Percentiles rank a stretch among this genome's conserved stretches.
Conservation (phyloP, 768 basidiomycete species). For the Coprinellus aureogranulatus region DNA sequence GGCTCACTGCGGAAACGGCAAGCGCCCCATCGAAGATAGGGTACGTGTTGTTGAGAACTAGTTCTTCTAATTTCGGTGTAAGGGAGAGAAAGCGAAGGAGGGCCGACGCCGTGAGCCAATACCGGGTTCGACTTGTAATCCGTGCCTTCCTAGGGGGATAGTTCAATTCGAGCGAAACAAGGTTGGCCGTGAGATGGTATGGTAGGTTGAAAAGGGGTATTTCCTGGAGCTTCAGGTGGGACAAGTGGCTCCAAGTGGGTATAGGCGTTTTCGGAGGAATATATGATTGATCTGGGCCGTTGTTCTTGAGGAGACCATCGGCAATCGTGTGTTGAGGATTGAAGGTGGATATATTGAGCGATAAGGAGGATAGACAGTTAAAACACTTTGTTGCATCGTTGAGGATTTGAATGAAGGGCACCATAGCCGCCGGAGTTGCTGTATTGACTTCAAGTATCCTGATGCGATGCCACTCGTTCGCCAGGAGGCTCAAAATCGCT, state of each 20-base stretch:
- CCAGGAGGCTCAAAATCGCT: constrained; percentile 23
- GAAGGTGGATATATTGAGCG: constrained; percentile 17
- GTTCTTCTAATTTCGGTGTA: constrained; percentile 40
- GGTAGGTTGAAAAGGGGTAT: constrained; percentile 40
- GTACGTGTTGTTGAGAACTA: constrained; percentile 41
- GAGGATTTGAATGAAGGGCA: constrained; percentile 17
- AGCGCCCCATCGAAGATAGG: constrained; percentile 35
- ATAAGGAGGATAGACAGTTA: constrained; percentile 17
- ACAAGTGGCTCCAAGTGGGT: constrained; percentile 19
- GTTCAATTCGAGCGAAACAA: constrained; percentile 41
- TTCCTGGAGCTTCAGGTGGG: constrained; percentile 39
- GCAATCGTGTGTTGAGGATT: constrained; percentile 17
- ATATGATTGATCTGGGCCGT: neutral
- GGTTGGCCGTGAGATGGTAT: constrained; percentile 25
- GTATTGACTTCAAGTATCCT: constrained; percentile 22
- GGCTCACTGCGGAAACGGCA: constrained; percentile 7
- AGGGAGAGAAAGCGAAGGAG: constrained; percentile 35
- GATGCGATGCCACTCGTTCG: constrained; percentile 23
- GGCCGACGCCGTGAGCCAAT: constrained; percentile 37
- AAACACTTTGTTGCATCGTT: constrained; percentile 12
- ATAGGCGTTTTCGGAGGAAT: neutral
- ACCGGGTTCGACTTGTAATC: constrained; percentile 20
- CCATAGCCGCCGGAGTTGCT: constrained; percentile 14
- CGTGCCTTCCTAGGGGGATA: constrained; percentile 29
- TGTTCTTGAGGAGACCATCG: constrained; percentile 13